These are phyloP conservation scores for Clarireedia paspali DNA, from an alignment of 2,329 filamentous ascomycete species.

Conservation along the genomic window DNA sequence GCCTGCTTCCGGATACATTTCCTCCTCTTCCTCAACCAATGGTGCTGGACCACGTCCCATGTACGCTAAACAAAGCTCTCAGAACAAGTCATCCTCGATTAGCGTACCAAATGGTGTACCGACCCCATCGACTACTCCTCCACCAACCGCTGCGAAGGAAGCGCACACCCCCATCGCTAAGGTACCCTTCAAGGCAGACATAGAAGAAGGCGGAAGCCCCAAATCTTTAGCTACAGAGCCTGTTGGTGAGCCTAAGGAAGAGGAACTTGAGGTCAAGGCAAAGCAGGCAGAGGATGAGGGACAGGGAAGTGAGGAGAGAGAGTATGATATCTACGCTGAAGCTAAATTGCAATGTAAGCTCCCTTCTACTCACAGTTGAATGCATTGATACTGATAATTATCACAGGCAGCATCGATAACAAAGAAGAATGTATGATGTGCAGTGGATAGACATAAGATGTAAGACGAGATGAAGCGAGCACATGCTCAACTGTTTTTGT, in stretches of 20 bases:
- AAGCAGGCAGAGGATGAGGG: slow-evolving; percentile 68
- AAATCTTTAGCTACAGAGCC: slow-evolving; percentile 71
- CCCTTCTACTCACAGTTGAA: background rate
- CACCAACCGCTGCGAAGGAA: slow-evolving; percentile 30
- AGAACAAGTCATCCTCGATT: slow-evolving; percentile 12
- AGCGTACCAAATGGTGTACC: slow-evolving; percentile 51
- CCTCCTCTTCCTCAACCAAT: slow-evolving; percentile 47
- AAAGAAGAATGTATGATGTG: slow-evolving; percentile 95
- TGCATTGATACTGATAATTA: slow-evolving; percentile 28
- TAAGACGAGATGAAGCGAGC: background rate
- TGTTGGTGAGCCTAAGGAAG: slow-evolving; percentile 46
- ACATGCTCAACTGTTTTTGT: slow-evolving; percentile 4
- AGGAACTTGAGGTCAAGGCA: slow-evolving; percentile 51
- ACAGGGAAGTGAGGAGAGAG: slow-evolving; percentile 61
- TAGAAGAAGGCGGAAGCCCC: slow-evolving; percentile 70
- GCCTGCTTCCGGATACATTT: slow-evolving; percentile 36
- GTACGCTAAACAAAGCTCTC: slow-evolving; percentile 40
- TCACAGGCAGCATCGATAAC: slow-evolving; percentile 84
- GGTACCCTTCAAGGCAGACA: slow-evolving; percentile 68
- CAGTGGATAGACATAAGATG: slow-evolving; percentile 57
- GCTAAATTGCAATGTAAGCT: slow-evolving; percentile 78
- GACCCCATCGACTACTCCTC: slow-evolving; percentile 58
- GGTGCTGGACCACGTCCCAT: slow-evolving; percentile 53
- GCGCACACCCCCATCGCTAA: slow-evolving; percentile 40
- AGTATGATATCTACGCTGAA: slow-evolving; percentile 92